phyloP scores from a whole-genome alignment of 495 filamentous ascomycete species.

The Antarctomyces pellizariae region DNA sequence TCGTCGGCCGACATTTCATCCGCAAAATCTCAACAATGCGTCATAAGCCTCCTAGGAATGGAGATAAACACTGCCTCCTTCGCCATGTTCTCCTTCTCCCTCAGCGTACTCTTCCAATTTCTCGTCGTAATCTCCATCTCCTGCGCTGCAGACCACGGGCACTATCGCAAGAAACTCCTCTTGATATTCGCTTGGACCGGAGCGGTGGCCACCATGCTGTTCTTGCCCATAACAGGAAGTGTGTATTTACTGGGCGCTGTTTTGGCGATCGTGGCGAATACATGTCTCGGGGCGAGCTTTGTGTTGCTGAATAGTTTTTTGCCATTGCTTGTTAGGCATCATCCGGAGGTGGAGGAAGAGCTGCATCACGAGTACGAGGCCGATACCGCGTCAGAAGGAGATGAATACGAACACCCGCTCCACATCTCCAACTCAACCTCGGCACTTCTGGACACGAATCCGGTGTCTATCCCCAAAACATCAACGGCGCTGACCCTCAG shows the following conservation, averaged over 20 bases:
- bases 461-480: conserved; percentile 16
- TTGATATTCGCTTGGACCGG: conserved; percentile 66
- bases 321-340: conserved; percentile 56
- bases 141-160: conserved; percentile 86
- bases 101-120: conserved; percentile 75
- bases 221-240: conserved; percentile 48
- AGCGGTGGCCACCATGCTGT: conserved; percentile 65
- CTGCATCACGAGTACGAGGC: conserved; percentile 8
- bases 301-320: conserved; percentile 70
- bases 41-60: conserved; percentile 57
- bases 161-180: conserved; percentile 70
- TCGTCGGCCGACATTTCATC: conserved; percentile 10
- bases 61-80: conserved; percentile 94
- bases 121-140: conserved; percentile 86
- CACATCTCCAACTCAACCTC: conserved; percentile 19
- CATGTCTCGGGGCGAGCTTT: conserved; percentile 69
- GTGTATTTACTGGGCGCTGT: conserved; percentile 62
- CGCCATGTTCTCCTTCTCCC: conserved; percentile 92
- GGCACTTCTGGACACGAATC: conserved; percentile 19
- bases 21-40: conserved; percentile 40
- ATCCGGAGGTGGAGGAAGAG: conserved; percentile 27
- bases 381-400: no score
- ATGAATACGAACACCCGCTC: conserved; percentile 8
- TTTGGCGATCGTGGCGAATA: conserved; percentile 74
- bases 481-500: conserved; percentile 53